Conservation (phyloP, 2,329 filamentous ascomycete species). For the Sarocladium brachiariae region DNA sequence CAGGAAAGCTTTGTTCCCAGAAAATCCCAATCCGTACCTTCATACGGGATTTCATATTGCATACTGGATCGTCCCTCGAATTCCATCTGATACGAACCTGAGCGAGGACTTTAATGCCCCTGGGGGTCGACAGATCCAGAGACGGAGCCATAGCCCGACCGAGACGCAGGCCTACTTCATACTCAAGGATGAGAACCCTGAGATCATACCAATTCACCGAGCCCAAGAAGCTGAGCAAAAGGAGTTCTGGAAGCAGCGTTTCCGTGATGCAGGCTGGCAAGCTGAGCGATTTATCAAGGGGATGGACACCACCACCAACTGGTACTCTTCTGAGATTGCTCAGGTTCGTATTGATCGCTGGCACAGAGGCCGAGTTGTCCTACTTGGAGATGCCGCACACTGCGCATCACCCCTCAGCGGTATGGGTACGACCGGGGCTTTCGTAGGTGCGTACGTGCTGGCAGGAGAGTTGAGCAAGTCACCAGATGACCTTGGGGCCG, state of each 20-base stretch:
- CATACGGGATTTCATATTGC: conserved; percentile 19
- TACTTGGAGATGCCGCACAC: conserved; percentile 43
- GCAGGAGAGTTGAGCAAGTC: conserved; percentile 36
- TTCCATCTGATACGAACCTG: conserved; percentile 16
- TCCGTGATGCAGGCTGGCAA: conserved; percentile 36
- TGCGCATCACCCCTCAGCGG: conserved; percentile 37
- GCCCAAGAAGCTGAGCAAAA: conserved; percentile 24
- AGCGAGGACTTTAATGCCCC: conserved; percentile 23
- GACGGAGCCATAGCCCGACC: conserved; percentile 21
- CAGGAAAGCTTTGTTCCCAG: conserved; percentile 18
- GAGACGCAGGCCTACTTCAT: conserved; percentile 27
- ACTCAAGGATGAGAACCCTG: conserved; percentile 20
- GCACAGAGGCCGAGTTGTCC: conserved; percentile 30
- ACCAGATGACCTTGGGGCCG: conserved; percentile 7
- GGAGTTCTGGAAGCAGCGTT: conserved; percentile 21
- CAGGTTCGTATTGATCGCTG: conserved; percentile 31
- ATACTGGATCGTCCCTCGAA: conserved; percentile 26
- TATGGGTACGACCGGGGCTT: conserved; percentile 34
- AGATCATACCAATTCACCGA: neutral
- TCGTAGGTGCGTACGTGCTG: conserved; percentile 43
- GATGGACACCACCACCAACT: conserved; percentile 27
- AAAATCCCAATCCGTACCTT: conserved; percentile 21
- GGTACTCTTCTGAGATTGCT: conserved; percentile 34
- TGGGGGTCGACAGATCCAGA: conserved; percentile 24
- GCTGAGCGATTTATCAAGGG: conserved; percentile 21